These are phyloP conservation scores for Coemansia sp. DNA, from an alignment of 192 early-diverging fungal species.

Conservation along the genomic window DNA sequence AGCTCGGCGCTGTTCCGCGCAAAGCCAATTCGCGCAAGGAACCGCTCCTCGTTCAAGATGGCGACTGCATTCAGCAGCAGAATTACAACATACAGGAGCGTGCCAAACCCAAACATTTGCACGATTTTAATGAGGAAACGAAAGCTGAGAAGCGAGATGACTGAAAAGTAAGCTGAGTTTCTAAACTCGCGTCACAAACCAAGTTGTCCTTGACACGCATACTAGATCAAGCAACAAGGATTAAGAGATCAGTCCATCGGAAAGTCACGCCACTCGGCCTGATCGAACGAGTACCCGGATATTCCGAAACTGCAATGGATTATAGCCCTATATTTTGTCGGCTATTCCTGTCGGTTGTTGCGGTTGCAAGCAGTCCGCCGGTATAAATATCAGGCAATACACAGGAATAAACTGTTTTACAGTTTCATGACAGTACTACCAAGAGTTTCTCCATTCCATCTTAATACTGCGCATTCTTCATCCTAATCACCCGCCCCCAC, in stretches of 20 bases:
- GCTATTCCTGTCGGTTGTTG: no score
- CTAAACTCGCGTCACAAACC: background rate
- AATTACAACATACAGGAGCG: slow-evolving; percentile 73
- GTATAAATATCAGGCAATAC: no score
- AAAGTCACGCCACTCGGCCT: no score
- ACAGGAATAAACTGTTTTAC: background rate
- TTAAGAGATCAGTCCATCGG: no score
- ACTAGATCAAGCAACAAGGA: background rate
- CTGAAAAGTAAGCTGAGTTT: background rate
- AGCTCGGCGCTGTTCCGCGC: slow-evolving; percentile 57
- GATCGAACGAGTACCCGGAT: background rate
- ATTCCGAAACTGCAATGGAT: background rate
- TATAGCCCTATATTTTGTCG: no score
- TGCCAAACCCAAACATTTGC: slow-evolving; percentile 66
- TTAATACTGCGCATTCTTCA: background rate
- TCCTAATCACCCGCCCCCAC: background rate
- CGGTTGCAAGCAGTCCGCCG: no score
- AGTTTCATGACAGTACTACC: background rate
- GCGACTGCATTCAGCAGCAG: slow-evolving; percentile 88
- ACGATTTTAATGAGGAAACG: background rate
- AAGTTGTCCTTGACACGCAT: no score
- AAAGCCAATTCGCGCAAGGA: slow-evolving; percentile 83
- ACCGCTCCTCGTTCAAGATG: slow-evolving; percentile 88
- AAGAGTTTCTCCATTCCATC: no score
- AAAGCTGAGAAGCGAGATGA: background rate